A percentile compares a stretch with the other conserved stretches of the same genome.
Evolutionary conservation across 2,329 filamentous ascomycete species (phyloP).

Genomic region (Penicillium sp.): DNA sequence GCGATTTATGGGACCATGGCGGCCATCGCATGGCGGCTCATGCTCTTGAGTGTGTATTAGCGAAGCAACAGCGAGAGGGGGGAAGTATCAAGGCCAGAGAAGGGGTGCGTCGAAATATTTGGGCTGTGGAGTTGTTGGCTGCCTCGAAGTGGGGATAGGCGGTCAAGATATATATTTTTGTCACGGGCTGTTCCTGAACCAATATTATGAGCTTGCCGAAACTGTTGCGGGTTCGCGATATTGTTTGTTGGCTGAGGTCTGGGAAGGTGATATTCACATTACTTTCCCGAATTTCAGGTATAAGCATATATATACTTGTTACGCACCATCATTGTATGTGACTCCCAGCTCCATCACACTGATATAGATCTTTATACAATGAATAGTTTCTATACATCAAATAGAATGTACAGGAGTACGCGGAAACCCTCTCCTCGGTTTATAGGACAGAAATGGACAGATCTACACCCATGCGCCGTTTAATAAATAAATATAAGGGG

Average conservation of each 20-base stretch:
- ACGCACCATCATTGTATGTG: neutral
- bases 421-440: slow-evolving; percentile 6
- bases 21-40: slow-evolving; percentile 55
- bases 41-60: slow-evolving; percentile 21
- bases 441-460: slow-evolving; percentile 16
- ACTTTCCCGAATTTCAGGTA: neutral
- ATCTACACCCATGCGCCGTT: slow-evolving; percentile 27
- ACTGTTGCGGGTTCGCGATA: neutral
- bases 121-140: neutral
- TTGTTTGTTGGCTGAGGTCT: neutral
- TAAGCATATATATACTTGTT: neutral
- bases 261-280: too few species aligned
- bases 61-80: neutral
- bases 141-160: neutral
- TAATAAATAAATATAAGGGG: slow-evolving; percentile 12
- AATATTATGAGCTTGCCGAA: neutral
- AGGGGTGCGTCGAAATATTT: neutral
- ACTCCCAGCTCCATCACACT: neutral
- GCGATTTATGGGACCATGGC: slow-evolving; percentile 49
- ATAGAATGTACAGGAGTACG: slow-evolving; percentile 20
- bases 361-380: neutral
- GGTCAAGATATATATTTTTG: slow-evolving; percentile 11
- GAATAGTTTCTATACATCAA: slow-evolving; percentile 24
- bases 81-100: neutral
- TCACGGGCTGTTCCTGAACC: neutral